Percentiles rank a stretch among this genome's conserved stretches.
These are phyloP conservation scores for Parachaetomium inaequale DNA, from an alignment of 495 filamentous ascomycete genomes.

Conservation along the genomic window DNA sequence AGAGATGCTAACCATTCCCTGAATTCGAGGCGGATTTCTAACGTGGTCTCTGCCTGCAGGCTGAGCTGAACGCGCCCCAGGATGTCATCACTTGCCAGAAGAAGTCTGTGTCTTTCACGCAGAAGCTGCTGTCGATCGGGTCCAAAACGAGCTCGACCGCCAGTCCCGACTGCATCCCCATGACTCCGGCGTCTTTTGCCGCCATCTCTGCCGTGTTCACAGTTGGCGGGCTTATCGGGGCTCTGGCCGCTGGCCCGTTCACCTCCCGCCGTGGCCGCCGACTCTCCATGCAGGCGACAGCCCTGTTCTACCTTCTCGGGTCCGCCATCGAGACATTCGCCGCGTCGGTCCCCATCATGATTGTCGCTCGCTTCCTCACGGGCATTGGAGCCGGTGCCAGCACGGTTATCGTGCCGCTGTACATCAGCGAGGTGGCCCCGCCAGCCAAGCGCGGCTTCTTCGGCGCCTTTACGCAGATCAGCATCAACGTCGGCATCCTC, in stretches of 20 bases:
- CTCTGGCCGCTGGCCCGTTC: constrained; percentile 69
- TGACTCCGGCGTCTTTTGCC: constrained; percentile 72
- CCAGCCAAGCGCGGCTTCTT: constrained; percentile 76
- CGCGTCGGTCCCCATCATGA: constrained; percentile 60
- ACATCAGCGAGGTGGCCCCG: constrained; percentile 87
- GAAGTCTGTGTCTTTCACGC: constrained; percentile 50
- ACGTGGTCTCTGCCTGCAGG: constrained; percentile 46
- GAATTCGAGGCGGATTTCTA: constrained; percentile 17
- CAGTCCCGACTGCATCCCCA: constrained; percentile 76
- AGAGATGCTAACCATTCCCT: constrained; percentile 38
- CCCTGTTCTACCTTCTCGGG: constrained; percentile 71
- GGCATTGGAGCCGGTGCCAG: constrained; percentile 82
- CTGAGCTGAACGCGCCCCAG: constrained; percentile 92
- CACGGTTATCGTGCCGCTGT: constrained; percentile 93
- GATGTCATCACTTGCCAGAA: constrained; percentile 78
- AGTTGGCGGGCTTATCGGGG: constrained; percentile 80
- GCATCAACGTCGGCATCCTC: constrained; percentile 91
- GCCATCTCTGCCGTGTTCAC: constrained; percentile 87
- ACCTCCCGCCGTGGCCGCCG: constrained; percentile 70
- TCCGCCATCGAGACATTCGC: constrained; percentile 71
- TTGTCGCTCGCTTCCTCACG: constrained; percentile 70
- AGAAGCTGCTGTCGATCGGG: constrained; percentile 30
- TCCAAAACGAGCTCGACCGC: constrained; percentile 27
- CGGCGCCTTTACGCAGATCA: constrained; percentile 87
- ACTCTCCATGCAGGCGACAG: constrained; percentile 65